phyloP scores from a whole-genome alignment of 495 filamentous ascomycete species.

The Podospora comata region DNA sequence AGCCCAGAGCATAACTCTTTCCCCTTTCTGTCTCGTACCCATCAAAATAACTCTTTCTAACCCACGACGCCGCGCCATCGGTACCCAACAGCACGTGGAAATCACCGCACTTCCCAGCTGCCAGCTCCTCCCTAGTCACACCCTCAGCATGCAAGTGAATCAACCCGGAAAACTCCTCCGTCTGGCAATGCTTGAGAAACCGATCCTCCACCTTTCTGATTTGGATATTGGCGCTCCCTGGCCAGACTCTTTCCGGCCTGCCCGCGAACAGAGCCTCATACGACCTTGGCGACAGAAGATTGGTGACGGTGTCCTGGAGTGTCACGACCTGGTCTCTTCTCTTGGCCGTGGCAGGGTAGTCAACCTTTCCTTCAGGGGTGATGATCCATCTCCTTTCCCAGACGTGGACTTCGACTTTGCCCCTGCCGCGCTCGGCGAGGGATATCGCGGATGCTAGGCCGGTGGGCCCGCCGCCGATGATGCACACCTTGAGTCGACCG shows the following conservation, averaged over 20 bases:
- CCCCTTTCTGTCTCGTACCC: conserved; percentile 43
- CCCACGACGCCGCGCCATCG: conserved; percentile 39
- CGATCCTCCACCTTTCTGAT: conserved; percentile 43
- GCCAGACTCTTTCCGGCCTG: conserved; percentile 35
- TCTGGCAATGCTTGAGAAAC: conserved; percentile 36
- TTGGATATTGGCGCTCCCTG: conserved; percentile 37
- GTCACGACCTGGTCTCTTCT: conserved; percentile 37
- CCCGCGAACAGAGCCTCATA: conserved; percentile 33
- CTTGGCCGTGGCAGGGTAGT: conserved; percentile 29
- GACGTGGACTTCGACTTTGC: conserved; percentile 35
- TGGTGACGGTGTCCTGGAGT: conserved; percentile 35
- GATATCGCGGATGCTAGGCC: conserved; percentile 38
- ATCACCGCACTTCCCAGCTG: conserved; percentile 35
- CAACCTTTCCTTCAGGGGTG: conserved; percentile 21
- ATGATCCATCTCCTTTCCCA: conserved; percentile 34
- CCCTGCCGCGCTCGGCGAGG: conserved; percentile 35
- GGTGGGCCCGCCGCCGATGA: conserved; percentile 37
- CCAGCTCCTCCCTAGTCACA: conserved; percentile 31
- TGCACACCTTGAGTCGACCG: conserved; percentile 32
- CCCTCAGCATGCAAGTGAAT: conserved; percentile 38
- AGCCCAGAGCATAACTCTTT: conserved; percentile 36
- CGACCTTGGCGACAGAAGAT: conserved; percentile 27
- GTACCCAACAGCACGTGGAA: conserved; percentile 40
- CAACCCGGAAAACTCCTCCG: conserved; percentile 31
- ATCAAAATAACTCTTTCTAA: conserved; percentile 33